phyloP scores from a whole-genome alignment of 2,329 filamentous ascomycete species.

The Eutypa lata region DNA sequence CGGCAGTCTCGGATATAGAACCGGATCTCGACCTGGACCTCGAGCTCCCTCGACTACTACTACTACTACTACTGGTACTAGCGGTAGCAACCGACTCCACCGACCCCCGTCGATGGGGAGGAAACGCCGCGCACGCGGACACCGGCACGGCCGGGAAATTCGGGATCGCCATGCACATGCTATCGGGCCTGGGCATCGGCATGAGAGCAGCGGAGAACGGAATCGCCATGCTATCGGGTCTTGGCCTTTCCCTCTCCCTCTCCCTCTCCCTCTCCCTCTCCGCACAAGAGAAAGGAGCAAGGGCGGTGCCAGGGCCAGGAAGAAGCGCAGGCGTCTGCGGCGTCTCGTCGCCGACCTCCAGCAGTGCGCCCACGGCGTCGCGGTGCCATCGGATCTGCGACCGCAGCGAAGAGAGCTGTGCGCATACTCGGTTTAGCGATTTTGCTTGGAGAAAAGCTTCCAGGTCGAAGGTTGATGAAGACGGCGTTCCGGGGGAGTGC shows the following conservation, averaged over 20 bases:
- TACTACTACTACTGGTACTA: too few relatives aligned
- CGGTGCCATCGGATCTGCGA: constrained; percentile 48
- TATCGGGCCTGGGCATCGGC: too few relatives aligned
- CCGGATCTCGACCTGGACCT: too few relatives aligned
- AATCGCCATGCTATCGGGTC: too few relatives aligned
- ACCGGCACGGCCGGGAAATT: too few relatives aligned
- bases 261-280: background rate
- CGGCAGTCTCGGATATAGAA: background rate
- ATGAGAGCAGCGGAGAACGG: too few relatives aligned
- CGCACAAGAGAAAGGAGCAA: background rate
- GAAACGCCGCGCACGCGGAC: too few relatives aligned
- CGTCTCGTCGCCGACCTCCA: constrained; percentile 22
- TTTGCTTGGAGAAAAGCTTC: constrained; percentile 37
- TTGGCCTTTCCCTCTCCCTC: background rate
- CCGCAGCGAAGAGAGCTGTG: constrained; percentile 45
- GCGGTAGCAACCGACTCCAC: too few relatives aligned
- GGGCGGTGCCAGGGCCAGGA: background rate
- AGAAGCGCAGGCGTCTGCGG: constrained; percentile 11
- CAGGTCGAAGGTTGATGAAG: constrained; percentile 25
- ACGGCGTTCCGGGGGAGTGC: constrained; percentile 12
- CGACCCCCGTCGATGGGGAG: too few relatives aligned
- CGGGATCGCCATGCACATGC: too few relatives aligned
- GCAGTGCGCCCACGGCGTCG: constrained; percentile 40
- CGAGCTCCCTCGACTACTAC: too few relatives aligned
- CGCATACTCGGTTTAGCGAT: constrained; percentile 47